Evolutionary conservation across 2,329 filamentous ascomycete species (phyloP).

Genomic region (Lachnellula cervina): DNA sequence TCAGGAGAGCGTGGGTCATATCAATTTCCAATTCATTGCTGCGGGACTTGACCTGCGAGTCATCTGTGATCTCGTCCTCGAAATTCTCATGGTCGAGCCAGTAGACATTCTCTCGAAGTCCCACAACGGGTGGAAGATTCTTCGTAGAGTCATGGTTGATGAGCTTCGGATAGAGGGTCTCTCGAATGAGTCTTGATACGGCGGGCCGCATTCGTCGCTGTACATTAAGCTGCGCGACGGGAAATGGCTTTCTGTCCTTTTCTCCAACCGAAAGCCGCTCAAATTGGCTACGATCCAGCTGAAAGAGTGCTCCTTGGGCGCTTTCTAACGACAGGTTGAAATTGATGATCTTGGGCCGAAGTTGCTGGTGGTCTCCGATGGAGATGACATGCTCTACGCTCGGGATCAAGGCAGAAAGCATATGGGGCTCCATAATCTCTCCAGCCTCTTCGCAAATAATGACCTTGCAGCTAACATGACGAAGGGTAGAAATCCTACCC

Average conservation of each 20-base stretch:
- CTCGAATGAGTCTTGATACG: slow-evolving; percentile 25
- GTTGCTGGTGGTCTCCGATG: slow-evolving; percentile 41
- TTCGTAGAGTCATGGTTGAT: slow-evolving; percentile 19
- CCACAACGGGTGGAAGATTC: slow-evolving; percentile 22
- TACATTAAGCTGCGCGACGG: slow-evolving; percentile 24
- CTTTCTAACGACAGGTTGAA: slow-evolving; percentile 29
- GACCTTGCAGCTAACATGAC: slow-evolving; percentile 16
- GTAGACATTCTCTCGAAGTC: slow-evolving; percentile 25
- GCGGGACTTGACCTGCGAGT: slow-evolving; percentile 14
- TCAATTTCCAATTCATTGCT: slow-evolving; percentile 56
- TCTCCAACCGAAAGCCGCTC: slow-evolving; percentile 23
- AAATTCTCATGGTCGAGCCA: slow-evolving; percentile 25
- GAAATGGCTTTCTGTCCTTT: slow-evolving; percentile 14
- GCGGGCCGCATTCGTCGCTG: slow-evolving; percentile 28
- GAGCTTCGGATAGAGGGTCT: slow-evolving; percentile 22
- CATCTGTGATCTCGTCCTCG: slow-evolving; percentile 14
- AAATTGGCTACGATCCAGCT: slow-evolving; percentile 28
- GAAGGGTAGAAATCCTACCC: slow-evolving; percentile 34
- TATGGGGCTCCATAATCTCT: slow-evolving; percentile 39
- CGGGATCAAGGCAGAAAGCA: slow-evolving; percentile 34
- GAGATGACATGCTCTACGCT: slow-evolving; percentile 38
- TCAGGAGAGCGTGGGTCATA: slow-evolving; percentile 58
- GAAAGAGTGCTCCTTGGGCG: slow-evolving; percentile 14
- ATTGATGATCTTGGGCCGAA: slow-evolving; percentile 33
- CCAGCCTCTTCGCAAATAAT: slow-evolving; percentile 41